Evolutionary conservation across 441 rosid genomes (phyloP), one percentile per base, ranked within the genome.

Genomic region (Gossypium lobatum): DNA sequence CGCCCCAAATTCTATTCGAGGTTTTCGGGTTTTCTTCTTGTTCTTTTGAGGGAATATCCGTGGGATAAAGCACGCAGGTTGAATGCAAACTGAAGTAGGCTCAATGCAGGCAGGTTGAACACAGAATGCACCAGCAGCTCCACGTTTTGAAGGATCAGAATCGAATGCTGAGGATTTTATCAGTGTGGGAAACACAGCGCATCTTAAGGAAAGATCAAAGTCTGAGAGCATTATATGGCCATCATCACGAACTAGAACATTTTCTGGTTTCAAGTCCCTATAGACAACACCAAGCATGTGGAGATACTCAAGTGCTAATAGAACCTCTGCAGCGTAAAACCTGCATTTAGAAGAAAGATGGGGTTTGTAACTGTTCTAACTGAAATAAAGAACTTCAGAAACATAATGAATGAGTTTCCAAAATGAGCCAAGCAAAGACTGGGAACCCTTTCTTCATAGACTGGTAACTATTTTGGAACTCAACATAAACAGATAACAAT

Each of bases 141-240:
- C 71, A 52, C 71, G 76, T 64, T 73, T 73, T 28, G 76, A 73
- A 20, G 76, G 71, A 64, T 73, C 76, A n/a, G 76, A 53, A 54
- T 73, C 71, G 1, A 20, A 73, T 18, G 71, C 70, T 3, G 92
- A 83, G 18, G 90, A 78, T 79, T 75, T 91, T 66, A 95, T 83
- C 74, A 95, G 86, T 73, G 99, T 95, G 16, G 99, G 98, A 72
- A 91, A 89, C 78, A 95, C 97, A 26, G 93, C 79, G 21, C 98
- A 95, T 75, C 93, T 86, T 60, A 95, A 84, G 69, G 99, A 95
- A 72, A 95, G 99, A 76, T 95, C 99, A 55, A 95, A 95, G 77
- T 95, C 99, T 2, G 98, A 95, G 52, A 95, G 99, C 99, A 95
- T 95, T 77, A 95, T 91, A 80, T 95, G 98, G 72, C 99, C 99